Evolutionary conservation across 2,329 filamentous ascomycete genomes (phyloP).

Genomic region (Akanthomyces uredinophilus): DNA sequence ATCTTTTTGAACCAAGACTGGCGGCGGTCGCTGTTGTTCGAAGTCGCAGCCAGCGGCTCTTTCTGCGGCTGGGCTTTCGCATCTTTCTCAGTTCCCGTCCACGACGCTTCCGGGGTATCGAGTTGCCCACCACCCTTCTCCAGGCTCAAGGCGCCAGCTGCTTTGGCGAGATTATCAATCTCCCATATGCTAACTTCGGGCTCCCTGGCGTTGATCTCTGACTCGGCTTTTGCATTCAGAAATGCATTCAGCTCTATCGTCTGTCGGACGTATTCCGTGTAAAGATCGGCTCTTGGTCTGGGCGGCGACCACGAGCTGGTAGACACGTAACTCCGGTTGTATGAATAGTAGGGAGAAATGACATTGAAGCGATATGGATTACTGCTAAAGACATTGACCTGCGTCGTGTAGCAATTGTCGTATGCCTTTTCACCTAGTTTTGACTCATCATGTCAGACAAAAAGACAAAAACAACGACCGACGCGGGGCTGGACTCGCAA

Average conservation of each 20-base stretch:
- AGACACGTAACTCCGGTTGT: background rate
- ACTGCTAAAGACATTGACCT: slow-evolving; percentile 4
- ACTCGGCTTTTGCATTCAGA: slow-evolving; percentile 12
- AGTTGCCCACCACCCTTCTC: background rate
- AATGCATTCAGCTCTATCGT: slow-evolving; percentile 12
- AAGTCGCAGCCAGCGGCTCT: background rate
- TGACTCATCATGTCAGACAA: background rate
- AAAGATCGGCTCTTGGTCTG: background rate
- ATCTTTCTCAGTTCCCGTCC: background rate
- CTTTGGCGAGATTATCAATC: slow-evolving; percentile 1
- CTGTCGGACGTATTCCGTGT: slow-evolving; percentile 12
- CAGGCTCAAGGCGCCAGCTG: background rate
- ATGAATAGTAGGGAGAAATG: slow-evolving; percentile 14
- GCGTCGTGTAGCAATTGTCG: slow-evolving; percentile 17
- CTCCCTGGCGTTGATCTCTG: slow-evolving; percentile 13
- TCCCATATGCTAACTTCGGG: slow-evolving; percentile 15
- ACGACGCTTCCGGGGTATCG: background rate
- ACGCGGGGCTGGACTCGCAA: background rate
- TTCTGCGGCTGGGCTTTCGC: background rate
- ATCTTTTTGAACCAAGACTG: slow-evolving; percentile 30
- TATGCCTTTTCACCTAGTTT: slow-evolving; percentile 29
- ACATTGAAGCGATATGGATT: slow-evolving; percentile 16
- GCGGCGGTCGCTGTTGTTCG: background rate
- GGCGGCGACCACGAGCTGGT: background rate
- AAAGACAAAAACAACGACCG: too few species aligned